phyloP scores from a whole-genome alignment of 2,329 filamentous ascomycete genomes.

The Colletotrichum sp. region DNA sequence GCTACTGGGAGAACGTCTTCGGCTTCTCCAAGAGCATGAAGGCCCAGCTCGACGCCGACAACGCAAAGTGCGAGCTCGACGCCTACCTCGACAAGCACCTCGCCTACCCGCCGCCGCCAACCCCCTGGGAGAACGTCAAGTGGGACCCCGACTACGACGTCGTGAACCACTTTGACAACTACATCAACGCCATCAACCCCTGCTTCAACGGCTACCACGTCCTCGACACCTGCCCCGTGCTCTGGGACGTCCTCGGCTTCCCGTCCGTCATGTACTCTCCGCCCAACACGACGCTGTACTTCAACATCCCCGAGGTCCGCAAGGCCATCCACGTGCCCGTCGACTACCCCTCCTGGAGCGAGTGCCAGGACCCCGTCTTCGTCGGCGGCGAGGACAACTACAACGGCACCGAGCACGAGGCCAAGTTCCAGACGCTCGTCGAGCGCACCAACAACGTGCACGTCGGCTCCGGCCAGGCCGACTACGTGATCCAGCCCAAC shows the following conservation, averaged over 20 bases:
- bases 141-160: conserved; percentile 59
- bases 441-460: conserved; percentile 69
- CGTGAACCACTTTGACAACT: conserved; percentile 56
- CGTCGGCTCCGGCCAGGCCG: conserved; percentile 74
- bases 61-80: conserved; percentile 65
- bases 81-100: conserved; percentile 66
- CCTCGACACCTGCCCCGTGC: conserved; percentile 71
- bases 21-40: conserved; percentile 66
- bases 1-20: conserved; percentile 66
- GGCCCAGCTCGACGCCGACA: conserved; percentile 55
- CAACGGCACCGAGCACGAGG: conserved; percentile 14
- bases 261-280: conserved; percentile 62
- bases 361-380: conserved; percentile 3
- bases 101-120: conserved; percentile 70
- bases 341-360: conserved; percentile 24
- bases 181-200: conserved; percentile 67
- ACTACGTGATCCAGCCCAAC: conserved; percentile 71
- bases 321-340: conserved; percentile 68
- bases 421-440: conserved; percentile 47
- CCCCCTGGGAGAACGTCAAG: conserved; percentile 46
- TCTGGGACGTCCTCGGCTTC: conserved; percentile 73
- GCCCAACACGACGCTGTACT: conserved; percentile 72
- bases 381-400: conserved; percentile 2
- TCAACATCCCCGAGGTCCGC: conserved; percentile 74
- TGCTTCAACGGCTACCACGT: conserved; percentile 83